Conservation (phyloP, 163 green algal genomes). For the Chloromonas sp. region DNA sequence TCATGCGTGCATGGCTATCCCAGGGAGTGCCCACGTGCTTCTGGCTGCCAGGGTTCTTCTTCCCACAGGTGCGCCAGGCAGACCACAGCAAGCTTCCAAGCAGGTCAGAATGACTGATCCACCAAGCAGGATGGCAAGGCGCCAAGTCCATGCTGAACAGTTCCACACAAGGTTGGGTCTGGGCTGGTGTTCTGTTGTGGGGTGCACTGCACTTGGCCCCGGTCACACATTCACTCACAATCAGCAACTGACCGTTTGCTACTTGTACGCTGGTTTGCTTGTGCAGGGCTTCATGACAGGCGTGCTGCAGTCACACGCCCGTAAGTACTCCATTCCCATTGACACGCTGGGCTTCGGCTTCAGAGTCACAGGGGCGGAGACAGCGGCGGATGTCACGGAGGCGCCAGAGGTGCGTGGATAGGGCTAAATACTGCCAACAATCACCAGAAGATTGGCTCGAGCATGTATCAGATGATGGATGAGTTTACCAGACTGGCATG, state of each 20-base stretch:
- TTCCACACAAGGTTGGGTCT: too few species aligned
- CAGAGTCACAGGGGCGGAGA: slow-evolving; percentile 33
- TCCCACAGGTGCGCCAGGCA: slow-evolving; percentile 44
- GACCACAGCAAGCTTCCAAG: too few species aligned
- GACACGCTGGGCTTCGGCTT: slow-evolving; percentile 74
- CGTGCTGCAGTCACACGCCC: slow-evolving; percentile 74
- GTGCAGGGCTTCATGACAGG: slow-evolving; percentile 69
- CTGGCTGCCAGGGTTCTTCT: slow-evolving; percentile 81
- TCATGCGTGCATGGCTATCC: slow-evolving; percentile 67
- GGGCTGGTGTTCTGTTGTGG: too few species aligned
- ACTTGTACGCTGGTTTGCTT: too few species aligned
- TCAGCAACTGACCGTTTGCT: neutral
- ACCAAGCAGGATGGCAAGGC: too few species aligned
- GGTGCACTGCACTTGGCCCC: too few species aligned
- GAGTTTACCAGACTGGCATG: too few species aligned
- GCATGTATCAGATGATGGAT: too few species aligned
- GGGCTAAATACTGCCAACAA: too few species aligned
- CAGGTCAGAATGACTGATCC: too few species aligned
- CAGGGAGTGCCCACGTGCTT: slow-evolving; percentile 58
- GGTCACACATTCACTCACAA: neutral
- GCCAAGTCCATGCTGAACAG: too few species aligned
- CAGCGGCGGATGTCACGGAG: slow-evolving; percentile 23
- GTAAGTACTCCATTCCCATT: slow-evolving; percentile 75
- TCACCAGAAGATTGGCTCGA: too few species aligned
- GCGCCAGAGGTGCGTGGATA: neutral